These are phyloP conservation scores for Ilex paraguariensis DNA, from an alignment of 305 asterid species.

Conservation along the genomic window DNA sequence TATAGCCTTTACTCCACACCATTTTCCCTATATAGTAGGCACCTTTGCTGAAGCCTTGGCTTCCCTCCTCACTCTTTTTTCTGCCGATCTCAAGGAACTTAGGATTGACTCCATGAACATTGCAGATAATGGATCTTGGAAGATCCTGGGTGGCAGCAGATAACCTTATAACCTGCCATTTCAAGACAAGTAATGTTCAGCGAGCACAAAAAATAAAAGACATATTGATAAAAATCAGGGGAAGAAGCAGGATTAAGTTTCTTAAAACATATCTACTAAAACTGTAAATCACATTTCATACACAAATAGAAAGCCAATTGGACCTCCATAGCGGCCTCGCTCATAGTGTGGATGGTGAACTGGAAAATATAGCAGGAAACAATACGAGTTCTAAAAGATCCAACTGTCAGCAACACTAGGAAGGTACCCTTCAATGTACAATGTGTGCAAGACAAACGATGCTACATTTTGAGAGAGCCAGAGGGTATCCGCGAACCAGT, in stretches of 20 bases:
- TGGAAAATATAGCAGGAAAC: too few species aligned
- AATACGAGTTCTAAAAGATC: too few species aligned
- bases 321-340: too few species aligned
- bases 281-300: too few species aligned
- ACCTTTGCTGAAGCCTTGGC: conserved; percentile 64
- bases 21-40: conserved; percentile 94
- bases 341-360: too few species aligned
- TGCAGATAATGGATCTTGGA: conserved; percentile 86
- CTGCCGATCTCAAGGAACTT: conserved; percentile 83
- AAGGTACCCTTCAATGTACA: background rate
- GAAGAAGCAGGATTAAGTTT: too few species aligned
- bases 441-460: background rate
- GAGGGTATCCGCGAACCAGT: background rate
- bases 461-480: background rate
- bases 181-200: background rate
- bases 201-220: conserved; percentile 4
- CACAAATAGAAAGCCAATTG: too few species aligned
- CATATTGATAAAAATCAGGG: too few species aligned
- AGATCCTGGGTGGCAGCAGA: conserved; percentile 99
- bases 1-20: conserved; percentile 98
- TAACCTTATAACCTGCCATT: conserved; percentile 77
- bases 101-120: conserved; percentile 96
- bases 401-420: too few species aligned
- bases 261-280: too few species aligned
- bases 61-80: conserved; percentile 55